Evolutionary conservation across 106 monocot genomes (phyloP).

Genomic region (Platanthera zijinensis): DNA sequence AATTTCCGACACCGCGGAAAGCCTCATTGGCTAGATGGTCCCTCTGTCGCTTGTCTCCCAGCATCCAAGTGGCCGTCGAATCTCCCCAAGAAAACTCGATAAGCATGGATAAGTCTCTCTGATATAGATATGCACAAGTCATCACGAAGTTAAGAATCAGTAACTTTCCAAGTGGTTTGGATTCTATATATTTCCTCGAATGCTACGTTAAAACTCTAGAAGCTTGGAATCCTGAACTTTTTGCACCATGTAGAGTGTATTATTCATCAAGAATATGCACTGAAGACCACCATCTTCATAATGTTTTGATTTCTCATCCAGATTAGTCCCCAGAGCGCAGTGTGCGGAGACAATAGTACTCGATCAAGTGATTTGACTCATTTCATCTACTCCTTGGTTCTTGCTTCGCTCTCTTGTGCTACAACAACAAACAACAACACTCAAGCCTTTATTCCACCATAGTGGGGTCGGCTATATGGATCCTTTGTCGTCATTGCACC

Average conservation of each 20-base stretch:
- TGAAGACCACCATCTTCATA: conserved; percentile 49
- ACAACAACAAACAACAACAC: too few relatives aligned
- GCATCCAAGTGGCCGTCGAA: conserved; percentile 17
- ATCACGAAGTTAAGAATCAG: conserved; percentile 20
- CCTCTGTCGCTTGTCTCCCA: conserved; percentile 13
- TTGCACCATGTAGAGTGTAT: conserved; percentile 48
- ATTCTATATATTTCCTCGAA: conserved; percentile 24
- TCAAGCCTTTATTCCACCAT: too few relatives aligned
- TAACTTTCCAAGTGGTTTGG: conserved; percentile 28
- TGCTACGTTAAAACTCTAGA: conserved; percentile 17
- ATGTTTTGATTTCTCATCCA: conserved; percentile 58
- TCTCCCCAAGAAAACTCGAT: conserved; percentile 22
- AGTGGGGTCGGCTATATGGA: too few relatives aligned
- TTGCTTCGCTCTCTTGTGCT: too few relatives aligned
- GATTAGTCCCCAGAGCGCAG: conserved; percentile 10
- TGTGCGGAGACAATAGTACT: too few relatives aligned
- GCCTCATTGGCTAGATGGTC: too few relatives aligned
- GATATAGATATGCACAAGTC: conserved; percentile 23
- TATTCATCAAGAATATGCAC: conserved; percentile 70
- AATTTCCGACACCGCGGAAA: too few relatives aligned
- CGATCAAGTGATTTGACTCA: too few relatives aligned
- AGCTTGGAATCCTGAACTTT: conserved; percentile 51
- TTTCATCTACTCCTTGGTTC: too few relatives aligned
- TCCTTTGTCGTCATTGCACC: too few relatives aligned
- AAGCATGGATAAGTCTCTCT: conserved; percentile 18